These are phyloP conservation scores for Fistulinella prunicolor DNA, from an alignment of 768 basidiomycete genomes.

Conservation along the genomic window DNA sequence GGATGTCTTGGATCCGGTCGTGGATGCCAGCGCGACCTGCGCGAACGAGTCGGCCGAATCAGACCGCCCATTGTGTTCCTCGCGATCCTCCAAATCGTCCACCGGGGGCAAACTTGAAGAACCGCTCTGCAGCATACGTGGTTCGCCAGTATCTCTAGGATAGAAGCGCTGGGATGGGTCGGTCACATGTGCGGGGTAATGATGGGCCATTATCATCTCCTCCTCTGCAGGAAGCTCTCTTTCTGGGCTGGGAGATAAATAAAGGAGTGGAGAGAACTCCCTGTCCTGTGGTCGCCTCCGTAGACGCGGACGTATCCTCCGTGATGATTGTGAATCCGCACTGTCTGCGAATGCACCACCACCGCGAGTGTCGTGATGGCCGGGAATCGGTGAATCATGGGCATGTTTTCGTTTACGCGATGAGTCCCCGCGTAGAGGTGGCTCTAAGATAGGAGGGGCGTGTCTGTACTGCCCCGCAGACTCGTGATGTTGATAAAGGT, in stretches of 20 bases:
- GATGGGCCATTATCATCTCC: conserved; percentile 1
- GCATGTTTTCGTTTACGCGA: conserved; percentile 20
- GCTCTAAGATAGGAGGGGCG: neutral
- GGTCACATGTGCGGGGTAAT: neutral
- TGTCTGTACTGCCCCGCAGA: neutral
- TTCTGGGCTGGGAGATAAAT: conserved; percentile 12
- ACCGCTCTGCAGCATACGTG: neutral
- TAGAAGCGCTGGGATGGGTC: neutral
- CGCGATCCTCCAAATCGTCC: neutral
- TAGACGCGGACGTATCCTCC: conserved; percentile 11
- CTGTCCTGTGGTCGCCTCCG: conserved; percentile 1
- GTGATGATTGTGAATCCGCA: neutral
- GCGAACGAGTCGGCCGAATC: conserved; percentile 14
- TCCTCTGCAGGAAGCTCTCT: too few relatives aligned
- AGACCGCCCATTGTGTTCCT: conserved; percentile 5
- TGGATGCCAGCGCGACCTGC: conserved; percentile 19
- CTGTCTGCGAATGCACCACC: neutral
- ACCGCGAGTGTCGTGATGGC: neutral
- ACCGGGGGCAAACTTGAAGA: neutral
- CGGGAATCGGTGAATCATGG: neutral
- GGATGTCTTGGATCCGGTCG: neutral
- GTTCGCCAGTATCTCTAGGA: neutral
- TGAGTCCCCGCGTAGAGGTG: neutral
- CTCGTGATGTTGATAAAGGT: neutral
- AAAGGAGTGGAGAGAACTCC: conserved; percentile 25